Evolutionary conservation across 352 stramenopile genomes (phyloP), one percentile per base, ranked within the genome.

Genomic region (Pythium volutum): DNA sequence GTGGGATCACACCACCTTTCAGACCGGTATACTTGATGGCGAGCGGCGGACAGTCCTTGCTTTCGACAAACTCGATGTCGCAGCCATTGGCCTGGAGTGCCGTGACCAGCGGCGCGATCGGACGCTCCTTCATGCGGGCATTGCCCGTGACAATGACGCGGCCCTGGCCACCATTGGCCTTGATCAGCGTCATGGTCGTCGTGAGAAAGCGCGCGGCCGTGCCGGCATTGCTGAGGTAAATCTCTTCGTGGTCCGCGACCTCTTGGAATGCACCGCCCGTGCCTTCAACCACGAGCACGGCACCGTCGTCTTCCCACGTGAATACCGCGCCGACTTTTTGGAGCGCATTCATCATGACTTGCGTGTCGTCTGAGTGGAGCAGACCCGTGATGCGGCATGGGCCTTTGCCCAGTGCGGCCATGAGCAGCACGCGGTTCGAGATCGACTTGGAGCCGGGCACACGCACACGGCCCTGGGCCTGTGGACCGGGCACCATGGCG

Each of bases 391-490:
- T 88, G 33, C 84, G 81, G 60, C 84, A 93, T 41, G 69, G 27
- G 20, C 93, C 94, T 15, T 91, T 74, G 29, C 86, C 95, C 14
- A 99, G 78, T 18, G 96, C 96, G 0, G 97, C 93, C 61, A 99
- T 84, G 23, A 99, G 79, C 39, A 99, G 74, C 58, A 97, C 97
- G 20, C 97, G 91, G 76, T 99, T 99, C 49, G 92, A 98, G 45
- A 99, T 90, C n/a, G 93, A 98, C 75, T 99, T 99, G 54, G 93
- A 98, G 50, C 96, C 96, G 7, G 97, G 97, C 36, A 99, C 84
- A 22, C 80, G 76, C 54, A 93, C 84, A n/a, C 54, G 62, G 26
- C 84, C 84, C n/a, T 76, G 62, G 14, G 82, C 78, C 16, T 62
- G 59, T 4, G 59, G 27, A 1, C 79, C 77, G 16, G 78, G 76